Evolutionary conservation across 306 rosid genomes (phyloP), one percentile per base, ranked within the genome.

Genomic region (Dalbergia cochinchinensis): DNA sequence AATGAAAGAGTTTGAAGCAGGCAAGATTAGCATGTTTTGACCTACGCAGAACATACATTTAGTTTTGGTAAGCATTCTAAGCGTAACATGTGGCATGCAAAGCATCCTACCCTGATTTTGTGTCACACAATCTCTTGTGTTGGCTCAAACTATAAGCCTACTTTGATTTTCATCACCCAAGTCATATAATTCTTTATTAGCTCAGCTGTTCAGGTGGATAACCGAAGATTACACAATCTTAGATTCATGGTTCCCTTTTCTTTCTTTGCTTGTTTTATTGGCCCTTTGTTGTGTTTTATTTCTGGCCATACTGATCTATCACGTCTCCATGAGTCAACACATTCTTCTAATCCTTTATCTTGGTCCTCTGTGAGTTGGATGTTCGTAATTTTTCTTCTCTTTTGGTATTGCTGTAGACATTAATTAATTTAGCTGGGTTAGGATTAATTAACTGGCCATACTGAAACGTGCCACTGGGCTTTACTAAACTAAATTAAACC

Each of bases 21-120:
- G 82, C 76, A 67, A 20, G 58, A 74, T 65, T 80, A 54, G 82
- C 71, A 61, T 91, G 67, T 65, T 51, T 61, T 67, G 80, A 71
- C 57, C 13, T n/a, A 8, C 45, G 13, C 51, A 82, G 37, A 74
- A 69, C 75, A 37, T 37, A 37, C 41, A 4, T 37, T 26, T 67
- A 44, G 13, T 71, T 81, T 71, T 63, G 71, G 73, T 61, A 31
- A 19, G 69, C 78, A 73, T 69, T 75, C 64, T 22, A 44, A 59
- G 77, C 59, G 74, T 64, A 53, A 16, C 71, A 42, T 55, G 69
- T 44, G 75, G 63, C 78, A 47, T 62, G 50, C 42, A 44, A 42
- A 42, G 61, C 71, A 20, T 67, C 69, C 61, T 69, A 81, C 77
- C 20, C 59, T 76, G 11, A 47, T 62, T 86, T 65, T 48, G 70